These are phyloP conservation scores for Sutorius eximius DNA, from an alignment of 1,284 basidiomycete species.

Conservation along the genomic window DNA sequence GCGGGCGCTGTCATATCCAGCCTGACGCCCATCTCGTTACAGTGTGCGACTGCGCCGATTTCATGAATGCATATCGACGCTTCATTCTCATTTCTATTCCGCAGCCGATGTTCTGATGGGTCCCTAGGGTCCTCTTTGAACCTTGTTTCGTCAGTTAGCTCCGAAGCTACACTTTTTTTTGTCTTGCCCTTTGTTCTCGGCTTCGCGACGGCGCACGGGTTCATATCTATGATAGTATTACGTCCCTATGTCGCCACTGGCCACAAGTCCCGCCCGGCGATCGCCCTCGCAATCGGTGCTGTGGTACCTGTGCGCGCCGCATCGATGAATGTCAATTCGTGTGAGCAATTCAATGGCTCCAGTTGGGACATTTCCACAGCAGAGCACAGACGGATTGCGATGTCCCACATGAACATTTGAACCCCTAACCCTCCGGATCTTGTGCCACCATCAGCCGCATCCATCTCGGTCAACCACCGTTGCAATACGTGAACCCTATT, in stretches of 20 bases:
- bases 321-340: background rate
- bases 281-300: constrained; percentile 17
- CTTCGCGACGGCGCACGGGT: background rate
- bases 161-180: background rate
- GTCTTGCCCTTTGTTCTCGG: background rate
- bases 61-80: constrained; percentile 2
- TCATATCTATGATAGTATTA: constrained; percentile 13
- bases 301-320: background rate
- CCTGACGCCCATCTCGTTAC: constrained; percentile 22
- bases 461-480: background rate
- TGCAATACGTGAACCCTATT: constrained; percentile 4
- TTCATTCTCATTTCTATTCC: constrained; percentile 4
- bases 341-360: background rate
- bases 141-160: constrained; percentile 3
- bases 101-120: background rate
- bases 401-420: background rate
- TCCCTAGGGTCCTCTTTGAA: background rate
- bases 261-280: constrained; percentile 8
- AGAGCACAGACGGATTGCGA: background rate
- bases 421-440: background rate
- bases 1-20: background rate
- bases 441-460: background rate
- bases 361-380: background rate
- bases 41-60: constrained; percentile 17
- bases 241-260: constrained; percentile 16